Conservation (phyloP, 306 rosid species). For the Mimosa pudica region DNA sequence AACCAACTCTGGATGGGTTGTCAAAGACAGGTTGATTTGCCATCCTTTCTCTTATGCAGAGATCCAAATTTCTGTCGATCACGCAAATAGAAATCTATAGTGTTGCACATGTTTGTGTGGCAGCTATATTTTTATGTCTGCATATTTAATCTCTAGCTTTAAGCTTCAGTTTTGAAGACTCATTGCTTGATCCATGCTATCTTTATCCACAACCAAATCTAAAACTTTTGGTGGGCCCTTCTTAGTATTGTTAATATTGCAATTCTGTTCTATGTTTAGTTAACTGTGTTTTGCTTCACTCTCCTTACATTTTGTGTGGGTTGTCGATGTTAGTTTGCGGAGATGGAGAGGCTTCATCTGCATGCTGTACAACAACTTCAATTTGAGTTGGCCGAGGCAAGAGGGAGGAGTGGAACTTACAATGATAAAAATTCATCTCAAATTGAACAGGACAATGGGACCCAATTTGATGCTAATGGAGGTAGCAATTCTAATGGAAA, state of each 20-base stretch:
- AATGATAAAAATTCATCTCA: constrained; percentile 66
- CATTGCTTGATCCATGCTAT: constrained; percentile 13
- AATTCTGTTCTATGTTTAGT: neutral
- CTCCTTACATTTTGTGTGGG: constrained; percentile 37
- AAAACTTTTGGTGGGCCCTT: neutral
- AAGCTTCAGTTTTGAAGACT: constrained; percentile 23
- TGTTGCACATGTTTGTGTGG: neutral
- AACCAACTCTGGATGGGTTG: constrained; percentile 94
- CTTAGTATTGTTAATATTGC: constrained; percentile 3
- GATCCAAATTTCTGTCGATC: constrained; percentile 9
- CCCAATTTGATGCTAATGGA: constrained; percentile 61
- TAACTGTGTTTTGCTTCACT: constrained; percentile 14
- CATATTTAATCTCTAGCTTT: constrained; percentile 4
- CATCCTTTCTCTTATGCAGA: constrained; percentile 15
- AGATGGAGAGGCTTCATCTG: constrained; percentile 90
- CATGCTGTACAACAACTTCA: constrained; percentile 90
- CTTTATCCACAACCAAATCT: neutral
- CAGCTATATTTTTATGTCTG: neutral
- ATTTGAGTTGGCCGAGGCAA: constrained; percentile 80
- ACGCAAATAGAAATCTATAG: neutral
- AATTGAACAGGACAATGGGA: constrained; percentile 72
- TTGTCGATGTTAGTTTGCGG: constrained; percentile 67
- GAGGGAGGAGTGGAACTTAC: constrained; percentile 77
- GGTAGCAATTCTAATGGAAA: constrained; percentile 63
- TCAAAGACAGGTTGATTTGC: constrained; percentile 83